A percentile compares a stretch with the other conserved stretches of the same genome.
Evolutionary conservation across 2,329 filamentous ascomycete species (phyloP).

Genomic region (Amauroascus niger): DNA sequence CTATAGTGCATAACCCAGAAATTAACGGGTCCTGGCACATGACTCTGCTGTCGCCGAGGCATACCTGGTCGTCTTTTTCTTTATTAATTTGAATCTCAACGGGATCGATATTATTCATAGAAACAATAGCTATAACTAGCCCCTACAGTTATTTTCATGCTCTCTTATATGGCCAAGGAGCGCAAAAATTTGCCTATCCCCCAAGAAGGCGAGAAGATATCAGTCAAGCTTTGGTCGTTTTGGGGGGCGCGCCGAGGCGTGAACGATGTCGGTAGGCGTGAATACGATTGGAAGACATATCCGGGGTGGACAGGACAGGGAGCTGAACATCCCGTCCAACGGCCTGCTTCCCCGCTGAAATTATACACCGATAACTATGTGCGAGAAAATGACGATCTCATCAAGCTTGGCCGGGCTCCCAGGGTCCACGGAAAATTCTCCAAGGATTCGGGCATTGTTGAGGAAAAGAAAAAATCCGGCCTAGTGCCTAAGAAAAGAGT

Average conservation of each 20-base stretch:
- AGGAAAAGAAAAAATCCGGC: no score
- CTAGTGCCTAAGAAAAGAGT: no score
- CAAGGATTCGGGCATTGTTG: no score
- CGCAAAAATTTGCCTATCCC: not conserved
- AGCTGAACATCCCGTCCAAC: not conserved
- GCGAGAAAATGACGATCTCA: not conserved
- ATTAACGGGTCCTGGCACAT: not conserved
- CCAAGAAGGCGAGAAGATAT: not conserved
- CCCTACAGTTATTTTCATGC: not conserved
- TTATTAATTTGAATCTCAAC: not conserved
- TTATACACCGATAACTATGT: not conserved
- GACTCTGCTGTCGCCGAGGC: not conserved
- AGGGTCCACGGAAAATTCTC: constrained; percentile 2
- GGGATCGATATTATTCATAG: not conserved
- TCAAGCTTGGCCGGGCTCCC: not conserved
- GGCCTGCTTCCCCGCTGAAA: constrained; percentile 1
- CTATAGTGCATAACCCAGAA: not conserved
- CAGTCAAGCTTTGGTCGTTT: not conserved
- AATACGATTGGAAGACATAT: not conserved
- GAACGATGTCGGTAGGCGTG: not conserved
- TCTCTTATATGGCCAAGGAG: not conserved
- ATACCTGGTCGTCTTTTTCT: not conserved
- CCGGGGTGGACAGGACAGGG: not conserved
- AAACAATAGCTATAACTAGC: not conserved
- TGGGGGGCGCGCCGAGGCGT: constrained; percentile 1